Evolutionary conservation across 768 basidiomycete species (phyloP).

Genomic region (Xanthoconium purpureum): DNA sequence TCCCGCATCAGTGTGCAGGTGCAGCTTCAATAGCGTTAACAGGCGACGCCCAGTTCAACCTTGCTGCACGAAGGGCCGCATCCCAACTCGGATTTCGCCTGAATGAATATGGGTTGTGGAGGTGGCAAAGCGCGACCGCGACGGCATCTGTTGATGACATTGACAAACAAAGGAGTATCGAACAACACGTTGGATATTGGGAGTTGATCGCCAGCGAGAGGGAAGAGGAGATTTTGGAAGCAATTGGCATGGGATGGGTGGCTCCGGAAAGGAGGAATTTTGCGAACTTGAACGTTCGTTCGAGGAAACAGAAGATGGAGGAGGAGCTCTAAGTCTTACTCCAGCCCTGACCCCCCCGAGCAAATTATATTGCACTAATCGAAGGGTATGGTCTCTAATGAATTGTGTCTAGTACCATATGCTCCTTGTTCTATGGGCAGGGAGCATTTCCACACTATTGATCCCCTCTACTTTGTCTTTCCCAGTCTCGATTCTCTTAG

Average conservation of each 20-base stretch:
- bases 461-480: constrained; percentile 59
- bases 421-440: constrained; percentile 76
- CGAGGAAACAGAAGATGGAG: constrained; percentile 1
- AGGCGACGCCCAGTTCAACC: constrained; percentile 51
- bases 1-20: constrained; percentile 34
- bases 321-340: background rate
- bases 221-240: constrained; percentile 27
- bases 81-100: constrained; percentile 45
- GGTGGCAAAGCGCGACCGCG: constrained; percentile 35
- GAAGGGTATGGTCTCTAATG: constrained; percentile 8
- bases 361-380: constrained; percentile 11
- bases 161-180: constrained; percentile 3
- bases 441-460: constrained; percentile 52
- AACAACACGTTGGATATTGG: constrained; percentile 20
- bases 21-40: constrained; percentile 54
- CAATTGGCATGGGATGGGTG: constrained; percentile 27
- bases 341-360: background rate
- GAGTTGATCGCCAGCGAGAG: constrained; percentile 21
- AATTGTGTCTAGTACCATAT: constrained; percentile 68
- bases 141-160: background rate
- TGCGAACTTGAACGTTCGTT: constrained; percentile 7
- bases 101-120: constrained; percentile 66
- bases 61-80: constrained; percentile 43
- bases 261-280: constrained; percentile 27
- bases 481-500: constrained; percentile 68